A percentile compares a stretch with the other conserved stretches of the same genome.
These are phyloP conservation scores for Ascochyta pisi DNA, from an alignment of 2,329 filamentous ascomycete genomes.

Conservation along the genomic window DNA sequence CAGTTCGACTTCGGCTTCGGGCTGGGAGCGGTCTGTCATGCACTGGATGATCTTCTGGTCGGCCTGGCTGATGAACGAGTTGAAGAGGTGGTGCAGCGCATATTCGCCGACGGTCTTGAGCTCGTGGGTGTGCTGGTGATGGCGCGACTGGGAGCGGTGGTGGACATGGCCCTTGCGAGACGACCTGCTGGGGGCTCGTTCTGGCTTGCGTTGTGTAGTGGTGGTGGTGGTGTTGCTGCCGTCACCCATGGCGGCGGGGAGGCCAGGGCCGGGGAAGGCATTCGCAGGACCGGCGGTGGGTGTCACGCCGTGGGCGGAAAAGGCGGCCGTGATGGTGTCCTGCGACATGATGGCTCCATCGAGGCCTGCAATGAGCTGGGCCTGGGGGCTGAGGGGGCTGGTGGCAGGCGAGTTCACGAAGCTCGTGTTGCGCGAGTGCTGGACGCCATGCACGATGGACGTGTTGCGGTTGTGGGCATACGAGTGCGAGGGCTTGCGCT, in stretches of 20 bases:
- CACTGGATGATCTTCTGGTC: conserved; percentile 94
- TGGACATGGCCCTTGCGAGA: conserved; percentile 79
- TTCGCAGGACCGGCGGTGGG: conserved; percentile 18
- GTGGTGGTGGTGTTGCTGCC: conserved; percentile 13
- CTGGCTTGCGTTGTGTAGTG: conserved; percentile 44
- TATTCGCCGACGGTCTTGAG: conserved; percentile 97
- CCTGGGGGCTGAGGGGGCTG: conserved; percentile 86
- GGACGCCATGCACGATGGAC: conserved; percentile 94
- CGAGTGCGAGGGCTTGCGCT: conserved; percentile 53
- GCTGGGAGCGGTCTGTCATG: conserved; percentile 78
- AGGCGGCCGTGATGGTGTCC: conserved; percentile 48
- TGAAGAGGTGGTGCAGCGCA: conserved; percentile 94
- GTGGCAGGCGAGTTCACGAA: conserved; percentile 75
- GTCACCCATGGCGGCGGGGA: conserved; percentile 21
- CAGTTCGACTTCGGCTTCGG: conserved; percentile 82
- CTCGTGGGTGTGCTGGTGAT: conserved; percentile 71
- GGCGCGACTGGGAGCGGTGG: conserved; percentile 73
- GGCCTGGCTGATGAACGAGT: conserved; percentile 95
- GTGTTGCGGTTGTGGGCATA: conserved; percentile 95
- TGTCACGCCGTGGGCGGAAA: conserved; percentile 40
- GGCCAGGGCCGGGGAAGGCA: conserved; percentile 12
- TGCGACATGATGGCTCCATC: conserved; percentile 52
- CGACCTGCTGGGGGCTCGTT: conserved; percentile 62
- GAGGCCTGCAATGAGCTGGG: conserved; percentile 66
- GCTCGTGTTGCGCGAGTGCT: conserved; percentile 90